Percentiles rank a stretch among this genome's conserved stretches.
Conservation (phyloP, 208 protist species). For the Trypanosoma vivax region DNA sequence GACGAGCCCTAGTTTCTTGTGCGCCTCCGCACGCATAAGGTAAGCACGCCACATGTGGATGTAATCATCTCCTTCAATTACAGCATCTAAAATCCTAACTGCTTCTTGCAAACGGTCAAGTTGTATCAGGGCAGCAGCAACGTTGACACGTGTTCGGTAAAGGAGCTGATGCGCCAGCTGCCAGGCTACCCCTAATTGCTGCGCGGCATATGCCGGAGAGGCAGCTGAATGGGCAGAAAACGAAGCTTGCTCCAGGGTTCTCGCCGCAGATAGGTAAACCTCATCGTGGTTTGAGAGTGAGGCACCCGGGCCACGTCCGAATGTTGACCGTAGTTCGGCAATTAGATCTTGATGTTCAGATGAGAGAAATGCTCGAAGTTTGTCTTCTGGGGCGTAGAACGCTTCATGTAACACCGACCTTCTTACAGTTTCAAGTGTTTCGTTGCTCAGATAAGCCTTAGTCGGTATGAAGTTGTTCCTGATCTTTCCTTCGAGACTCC, state of each 20-base stretch:
- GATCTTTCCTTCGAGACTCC: constrained; percentile 31
- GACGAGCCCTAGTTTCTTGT: constrained; percentile 73
- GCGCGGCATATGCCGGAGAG: constrained; percentile 31
- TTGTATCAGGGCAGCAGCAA: constrained; percentile 59
- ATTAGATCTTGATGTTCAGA: constrained; percentile 49
- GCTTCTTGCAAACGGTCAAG: constrained; percentile 67
- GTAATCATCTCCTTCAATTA: constrained; percentile 75
- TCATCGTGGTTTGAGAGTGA: constrained; percentile 57
- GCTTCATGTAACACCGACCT: constrained; percentile 32
- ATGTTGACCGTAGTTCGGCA: constrained; percentile 40
- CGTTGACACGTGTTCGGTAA: constrained; percentile 71
- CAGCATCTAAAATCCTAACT: constrained; percentile 49
- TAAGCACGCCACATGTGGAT: constrained; percentile 87
- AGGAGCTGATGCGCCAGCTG: constrained; percentile 58
- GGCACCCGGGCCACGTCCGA: constrained; percentile 50
- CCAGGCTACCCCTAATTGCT: constrained; percentile 39
- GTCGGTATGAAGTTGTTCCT: constrained; percentile 29
- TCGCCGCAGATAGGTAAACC: constrained; percentile 45
- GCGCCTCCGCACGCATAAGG: constrained; percentile 66
- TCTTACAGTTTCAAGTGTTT: constrained; percentile 48
- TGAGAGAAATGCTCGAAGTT: constrained; percentile 56
- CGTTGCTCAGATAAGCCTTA: constrained; percentile 25
- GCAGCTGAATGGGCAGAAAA: constrained; percentile 60
- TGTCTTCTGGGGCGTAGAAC: constrained; percentile 64
- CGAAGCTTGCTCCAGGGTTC: constrained; percentile 22